These are phyloP conservation scores for Trichosanthes cucumerina DNA, from an alignment of 306 rosid species.

Conservation along the genomic window DNA sequence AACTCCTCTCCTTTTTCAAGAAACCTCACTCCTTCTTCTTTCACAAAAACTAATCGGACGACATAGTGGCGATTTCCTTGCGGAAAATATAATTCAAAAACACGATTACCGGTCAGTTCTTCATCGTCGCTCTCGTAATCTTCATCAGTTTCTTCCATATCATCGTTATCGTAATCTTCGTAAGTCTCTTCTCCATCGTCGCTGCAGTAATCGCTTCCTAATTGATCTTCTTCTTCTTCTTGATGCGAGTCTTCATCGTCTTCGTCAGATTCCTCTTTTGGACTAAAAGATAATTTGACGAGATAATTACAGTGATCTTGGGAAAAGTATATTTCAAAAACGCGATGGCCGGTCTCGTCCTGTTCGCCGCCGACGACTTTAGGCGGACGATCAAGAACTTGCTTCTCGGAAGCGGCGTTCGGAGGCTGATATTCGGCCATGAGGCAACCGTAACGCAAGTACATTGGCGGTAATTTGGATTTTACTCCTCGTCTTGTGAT, in stretches of 20 bases:
- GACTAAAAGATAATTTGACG: neutral
- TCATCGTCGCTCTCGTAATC: neutral
- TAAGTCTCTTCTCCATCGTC: neutral
- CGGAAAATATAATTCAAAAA: neutral
- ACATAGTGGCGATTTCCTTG: neutral
- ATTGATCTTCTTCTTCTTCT: neutral
- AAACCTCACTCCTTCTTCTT: neutral
- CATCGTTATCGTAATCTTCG: neutral
- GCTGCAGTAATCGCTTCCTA: neutral
- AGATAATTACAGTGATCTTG: neutral
- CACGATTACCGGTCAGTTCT: neutral
- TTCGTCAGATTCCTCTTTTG: neutral
- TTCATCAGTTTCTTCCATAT: neutral
- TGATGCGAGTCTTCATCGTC: neutral
- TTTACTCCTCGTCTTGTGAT: neutral
- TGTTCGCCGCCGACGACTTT: neutral
- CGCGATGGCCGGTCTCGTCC: neutral
- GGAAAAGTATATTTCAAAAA: neutral
- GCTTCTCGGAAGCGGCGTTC: neutral
- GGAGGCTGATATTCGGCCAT: neutral
- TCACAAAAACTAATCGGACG: neutral
- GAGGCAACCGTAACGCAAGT: neutral
- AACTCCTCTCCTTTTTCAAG: neutral
- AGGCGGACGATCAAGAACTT: neutral
- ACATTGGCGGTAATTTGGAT: neutral